Base-by-base conservation (phyloP, 192 early-diverging fungal genomes). In the Coemansia sp. region DNA sequence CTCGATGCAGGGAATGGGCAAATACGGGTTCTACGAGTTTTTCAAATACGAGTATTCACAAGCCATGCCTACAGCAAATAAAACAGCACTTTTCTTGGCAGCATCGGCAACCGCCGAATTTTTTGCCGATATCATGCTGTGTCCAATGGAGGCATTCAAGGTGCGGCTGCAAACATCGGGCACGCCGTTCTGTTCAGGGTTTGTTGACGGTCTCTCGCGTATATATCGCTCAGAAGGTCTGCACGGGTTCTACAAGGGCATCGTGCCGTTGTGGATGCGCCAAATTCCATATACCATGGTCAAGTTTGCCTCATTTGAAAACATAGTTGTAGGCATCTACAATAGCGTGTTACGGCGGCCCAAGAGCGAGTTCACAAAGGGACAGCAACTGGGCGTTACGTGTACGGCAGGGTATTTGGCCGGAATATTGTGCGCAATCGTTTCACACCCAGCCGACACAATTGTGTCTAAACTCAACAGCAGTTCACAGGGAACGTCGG, bases 401-500 rank as follows among this genome's bases (percentile, higher is more conserved):
- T 90, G 91, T 63, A 83, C 84, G 5, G 90, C 87, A 64, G 92
- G 92, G 49, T 91, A 91, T 72, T 81, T 86, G 68, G 90, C 90
- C 34, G 92, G 92, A 62, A 78, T 94, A 40, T 74, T 89, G 23
- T 89, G 87, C 75, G 92, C 92, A 59, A 82, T 92, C 61, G 87
- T 94, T 36, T 91, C 89, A 46, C 92, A 94, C 66, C 92, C 92
- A 5, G 92, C 92, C 11, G 92, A 94, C 72, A 87, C 89, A 0
- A 52, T 94, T 23, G 83, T 88, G 5, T 85, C 83, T 14, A 84
- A 85, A 62, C 72, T 83, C 37, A 83, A 83, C 54, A 82, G 75
- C 52, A 58, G 60, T 7, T 58, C 65, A 51, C 65, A 68, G 64
- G 61, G 50, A 10, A 62, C 58, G 50, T 60, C 51, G 11, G 47